phyloP scores from a whole-genome alignment of 371 early-diverging fungal species.

The Mucor irregularis region DNA sequence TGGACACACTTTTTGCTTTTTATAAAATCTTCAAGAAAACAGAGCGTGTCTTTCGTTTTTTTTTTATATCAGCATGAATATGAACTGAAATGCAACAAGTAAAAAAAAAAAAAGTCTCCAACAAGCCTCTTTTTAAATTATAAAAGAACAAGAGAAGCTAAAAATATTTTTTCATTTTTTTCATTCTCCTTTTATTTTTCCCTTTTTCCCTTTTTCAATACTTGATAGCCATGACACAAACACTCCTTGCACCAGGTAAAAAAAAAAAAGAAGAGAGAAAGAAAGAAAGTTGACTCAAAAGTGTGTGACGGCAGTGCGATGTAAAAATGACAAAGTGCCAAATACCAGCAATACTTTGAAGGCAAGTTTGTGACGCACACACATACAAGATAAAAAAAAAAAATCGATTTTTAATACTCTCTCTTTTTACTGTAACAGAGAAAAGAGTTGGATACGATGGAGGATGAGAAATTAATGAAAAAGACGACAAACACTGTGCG shows the following conservation, averaged over 20 bases:
- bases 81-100: too few relatives aligned
- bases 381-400: neutral
- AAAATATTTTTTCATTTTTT: neutral
- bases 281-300: constrained; percentile 9
- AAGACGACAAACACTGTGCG: constrained; percentile 9
- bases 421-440: neutral
- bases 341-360: too few relatives aligned
- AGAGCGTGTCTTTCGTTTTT: too few relatives aligned
- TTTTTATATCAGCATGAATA: too few relatives aligned
- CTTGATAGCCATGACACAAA: constrained; percentile 11
- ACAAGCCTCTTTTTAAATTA: too few relatives aligned
- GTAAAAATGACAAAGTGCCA: neutral
- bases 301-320: constrained; percentile 8
- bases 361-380: too few relatives aligned
- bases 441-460: constrained; percentile 3
- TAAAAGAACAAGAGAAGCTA: neutral
- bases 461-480: neutral
- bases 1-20: too few relatives aligned
- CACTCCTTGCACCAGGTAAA: constrained; percentile 6
- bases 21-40: too few relatives aligned
- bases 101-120: too few relatives aligned
- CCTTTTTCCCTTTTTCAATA: neutral
- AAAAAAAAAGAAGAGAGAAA: neutral
- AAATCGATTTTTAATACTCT: neutral
- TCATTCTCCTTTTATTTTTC: neutral